These are phyloP conservation scores for Debaryomyces nepalensis DNA, from an alignment of 1,139 yeast species.

Conservation along the genomic window DNA sequence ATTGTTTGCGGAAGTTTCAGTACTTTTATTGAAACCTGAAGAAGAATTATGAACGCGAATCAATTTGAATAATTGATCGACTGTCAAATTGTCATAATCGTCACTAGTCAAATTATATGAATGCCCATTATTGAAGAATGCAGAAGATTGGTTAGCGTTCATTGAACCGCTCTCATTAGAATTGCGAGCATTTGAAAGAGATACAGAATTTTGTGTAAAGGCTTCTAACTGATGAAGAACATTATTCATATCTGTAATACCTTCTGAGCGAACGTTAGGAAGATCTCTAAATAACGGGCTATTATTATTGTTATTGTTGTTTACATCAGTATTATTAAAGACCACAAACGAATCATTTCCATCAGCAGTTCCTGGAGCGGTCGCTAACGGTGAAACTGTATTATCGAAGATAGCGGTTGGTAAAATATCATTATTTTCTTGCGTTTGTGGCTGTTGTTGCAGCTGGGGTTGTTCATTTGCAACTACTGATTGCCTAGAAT, in stretches of 20 bases:
- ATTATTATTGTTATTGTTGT: constrained; percentile 5
- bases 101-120: constrained; percentile 40
- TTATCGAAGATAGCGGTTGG: constrained; percentile 6
- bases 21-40: constrained; percentile 7
- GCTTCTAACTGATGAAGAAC: constrained; percentile 9
- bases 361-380: constrained; percentile 10
- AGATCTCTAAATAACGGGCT: constrained; percentile 5
- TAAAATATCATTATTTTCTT: constrained; percentile 3
- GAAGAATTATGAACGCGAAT: constrained; percentile 23
- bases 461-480: constrained; percentile 14
- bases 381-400: constrained; percentile 6
- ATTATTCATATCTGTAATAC: constrained; percentile 9
- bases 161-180: constrained; percentile 15
- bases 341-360: constrained; percentile 8
- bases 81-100: constrained; percentile 43
- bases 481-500: constrained; percentile 20
- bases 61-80: constrained; percentile 46
- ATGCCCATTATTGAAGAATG: constrained; percentile 28
- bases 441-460: constrained; percentile 12
- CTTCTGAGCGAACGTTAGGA: constrained; percentile 7
- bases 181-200: constrained; percentile 16
- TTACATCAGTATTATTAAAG: constrained; percentile 4
- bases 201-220: constrained; percentile 11
- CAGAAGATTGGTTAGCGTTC: constrained; percentile 15
- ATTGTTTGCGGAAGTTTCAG: constrained; percentile 23